Conservation (phyloP, 2,329 filamentous ascomycete genomes). For the Fusarium coicis region DNA sequence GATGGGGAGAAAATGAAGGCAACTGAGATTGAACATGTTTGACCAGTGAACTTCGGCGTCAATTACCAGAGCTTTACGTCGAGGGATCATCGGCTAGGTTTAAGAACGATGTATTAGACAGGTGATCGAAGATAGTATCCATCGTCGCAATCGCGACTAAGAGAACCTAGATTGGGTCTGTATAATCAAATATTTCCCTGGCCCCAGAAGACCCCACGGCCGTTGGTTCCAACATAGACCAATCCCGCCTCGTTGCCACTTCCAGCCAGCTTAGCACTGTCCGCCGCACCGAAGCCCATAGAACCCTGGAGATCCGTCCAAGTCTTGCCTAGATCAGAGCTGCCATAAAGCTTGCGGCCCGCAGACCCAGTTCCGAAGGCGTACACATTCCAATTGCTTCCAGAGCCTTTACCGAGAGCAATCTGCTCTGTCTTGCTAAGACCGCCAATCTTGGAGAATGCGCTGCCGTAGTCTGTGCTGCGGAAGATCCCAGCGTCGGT, state of each 20-base stretch:
- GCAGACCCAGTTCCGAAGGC: constrained; percentile 57
- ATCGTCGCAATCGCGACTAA: background rate
- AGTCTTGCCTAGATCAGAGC: constrained; percentile 54
- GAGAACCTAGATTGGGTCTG: background rate
- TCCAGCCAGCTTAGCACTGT: constrained; percentile 54
- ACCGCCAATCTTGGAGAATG: constrained; percentile 55
- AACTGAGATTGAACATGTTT: background rate
- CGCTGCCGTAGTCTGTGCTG: constrained; percentile 61
- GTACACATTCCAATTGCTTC: constrained; percentile 57
- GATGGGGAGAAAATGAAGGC: background rate
- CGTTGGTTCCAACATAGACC: constrained; percentile 63
- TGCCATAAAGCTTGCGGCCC: constrained; percentile 59
- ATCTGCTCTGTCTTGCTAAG: constrained; percentile 56
- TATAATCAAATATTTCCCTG: constrained; percentile 11
- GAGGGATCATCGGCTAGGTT: rapidly evolving
- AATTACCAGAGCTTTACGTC: rapidly evolving
- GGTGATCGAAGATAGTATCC: too few species aligned
- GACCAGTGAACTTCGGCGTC: rapidly evolving
- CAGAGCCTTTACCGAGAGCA: constrained; percentile 55
- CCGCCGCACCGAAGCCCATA: constrained; percentile 56
- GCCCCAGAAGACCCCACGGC: constrained; percentile 55
- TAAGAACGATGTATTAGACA: too few species aligned
- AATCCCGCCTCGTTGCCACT: constrained; percentile 58
- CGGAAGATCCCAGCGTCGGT: constrained; percentile 65
- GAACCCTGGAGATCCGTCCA: constrained; percentile 61